Evolutionary conservation across 139 green algal species (phyloP), one percentile per base, ranked within the genome.

Genomic region (Desmodesmus armatus): DNA sequence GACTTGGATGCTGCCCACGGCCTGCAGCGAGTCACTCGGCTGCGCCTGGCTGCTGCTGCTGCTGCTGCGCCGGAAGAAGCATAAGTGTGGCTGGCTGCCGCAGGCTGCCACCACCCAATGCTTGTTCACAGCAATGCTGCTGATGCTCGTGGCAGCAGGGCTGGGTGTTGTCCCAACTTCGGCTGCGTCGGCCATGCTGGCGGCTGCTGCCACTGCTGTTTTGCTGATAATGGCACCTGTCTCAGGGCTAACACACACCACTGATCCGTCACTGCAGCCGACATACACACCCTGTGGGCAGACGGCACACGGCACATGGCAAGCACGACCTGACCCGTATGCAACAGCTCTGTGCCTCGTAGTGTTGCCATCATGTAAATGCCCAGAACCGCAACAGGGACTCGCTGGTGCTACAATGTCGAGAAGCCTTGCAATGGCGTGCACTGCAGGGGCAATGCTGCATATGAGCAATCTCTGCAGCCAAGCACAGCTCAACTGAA

Each of bases 61-160:
- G 72, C 49, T 82, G 71, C 72, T 65, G 72, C 43, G 39, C 27
- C 55, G 53, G 35, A 60, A 65, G 37, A 82, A 53, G 19, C 3
- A 3, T 37, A 82, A 25, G 17, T 72, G 76, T 4, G 37, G 37
- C 4, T 23, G 15, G 27, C 17, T 40, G 9, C 37, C 55, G 55
- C 76, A 72, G 25, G 55, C 55, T 15, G 62, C 66, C 21, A 69
- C 62, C 6, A 85, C 43, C 40, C 65, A 63, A n/a, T 69, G 43
- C 11, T 37, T 77, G 65, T 85, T 85, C 25, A 78, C 79, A 19
- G 79, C 65, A 29, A 85, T 40, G 60, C 79, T 77, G 63, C 41
- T 65, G n/a, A 84, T 15, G 7, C 49, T 41, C n/a, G 43, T 9
- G 40, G 43, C 78, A 41, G 79, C 65, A 35, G 65, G 31, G 47